These are phyloP conservation scores for Metarhizium anisopliae DNA, from an alignment of 2,329 filamentous ascomycete species.

Conservation along the genomic window DNA sequence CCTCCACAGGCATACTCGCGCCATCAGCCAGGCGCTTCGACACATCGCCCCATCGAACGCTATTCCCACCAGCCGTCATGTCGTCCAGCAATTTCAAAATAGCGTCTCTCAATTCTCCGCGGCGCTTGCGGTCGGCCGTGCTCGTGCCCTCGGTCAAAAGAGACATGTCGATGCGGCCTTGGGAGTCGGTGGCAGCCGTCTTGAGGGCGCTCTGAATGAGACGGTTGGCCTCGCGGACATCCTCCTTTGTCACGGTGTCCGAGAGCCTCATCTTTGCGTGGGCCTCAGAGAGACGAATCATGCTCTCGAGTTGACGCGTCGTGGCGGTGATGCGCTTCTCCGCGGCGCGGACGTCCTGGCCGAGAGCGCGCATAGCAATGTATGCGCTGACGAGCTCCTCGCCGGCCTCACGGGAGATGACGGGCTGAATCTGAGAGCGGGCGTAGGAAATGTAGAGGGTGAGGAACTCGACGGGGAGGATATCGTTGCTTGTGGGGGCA, in stretches of 20 bases:
- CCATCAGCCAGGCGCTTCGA: conserved; percentile 63
- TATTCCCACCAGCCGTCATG: conserved; percentile 57
- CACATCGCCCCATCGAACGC: conserved; percentile 72
- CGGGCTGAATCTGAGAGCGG: conserved; percentile 74
- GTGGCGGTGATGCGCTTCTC: conserved; percentile 98
- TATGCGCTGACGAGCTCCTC: conserved; percentile 79
- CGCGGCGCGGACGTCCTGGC: conserved; percentile 73
- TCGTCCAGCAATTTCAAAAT: conserved; percentile 72
- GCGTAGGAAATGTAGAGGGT: conserved; percentile 97
- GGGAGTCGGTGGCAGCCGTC: conserved; percentile 88
- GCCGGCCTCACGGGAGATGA: conserved; percentile 71
- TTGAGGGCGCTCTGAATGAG: conserved; percentile 92
- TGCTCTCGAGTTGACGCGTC: conserved; percentile 90
- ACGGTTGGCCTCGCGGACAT: conserved; percentile 85
- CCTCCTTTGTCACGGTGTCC: conserved; percentile 62
- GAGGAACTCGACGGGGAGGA: conserved; percentile 88
- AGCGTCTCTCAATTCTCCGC: conserved; percentile 75
- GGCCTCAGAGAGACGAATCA: conserved; percentile 94
- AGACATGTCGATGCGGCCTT: conserved; percentile 95
- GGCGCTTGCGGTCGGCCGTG: conserved; percentile 73
- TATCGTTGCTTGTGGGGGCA: conserved; percentile 62
- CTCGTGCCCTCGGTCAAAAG: conserved; percentile 91
- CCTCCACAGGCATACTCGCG: conserved; percentile 62
- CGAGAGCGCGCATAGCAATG: conserved; percentile 89
- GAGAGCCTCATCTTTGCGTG: conserved; percentile 96